phyloP scores from a whole-genome alignment of 768 basidiomycete species.

The Hypholoma sublateritium region DNA sequence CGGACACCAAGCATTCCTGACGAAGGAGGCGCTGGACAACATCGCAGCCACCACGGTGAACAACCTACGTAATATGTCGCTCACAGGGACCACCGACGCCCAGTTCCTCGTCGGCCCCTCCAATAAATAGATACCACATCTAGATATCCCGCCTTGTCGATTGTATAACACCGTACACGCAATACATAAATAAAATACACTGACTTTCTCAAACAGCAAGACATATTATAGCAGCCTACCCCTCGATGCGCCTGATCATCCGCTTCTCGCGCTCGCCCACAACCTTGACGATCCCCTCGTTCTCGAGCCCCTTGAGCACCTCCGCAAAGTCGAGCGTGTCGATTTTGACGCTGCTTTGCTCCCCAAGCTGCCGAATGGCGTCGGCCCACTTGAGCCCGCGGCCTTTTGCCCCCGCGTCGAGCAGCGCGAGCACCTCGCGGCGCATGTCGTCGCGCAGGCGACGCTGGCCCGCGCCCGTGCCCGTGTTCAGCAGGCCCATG shows the following conservation, averaged over 20 bases:
- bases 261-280: constrained; percentile 86
- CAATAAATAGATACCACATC: neutral
- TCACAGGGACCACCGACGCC: neutral
- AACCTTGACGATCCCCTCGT: constrained; percentile 84
- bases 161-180: neutral
- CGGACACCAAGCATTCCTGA: constrained; percentile 45
- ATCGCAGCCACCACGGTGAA: constrained; percentile 40
- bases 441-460: constrained; percentile 89
- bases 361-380: constrained; percentile 72
- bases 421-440: constrained; percentile 68
- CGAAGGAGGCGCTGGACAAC: constrained; percentile 36
- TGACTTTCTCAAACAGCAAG: constrained; percentile 1
- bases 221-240: neutral
- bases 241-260: constrained; percentile 70
- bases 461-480: constrained; percentile 85
- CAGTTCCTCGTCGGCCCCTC: neutral
- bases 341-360: constrained; percentile 83
- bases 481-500: constrained; percentile 93
- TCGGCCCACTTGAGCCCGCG: constrained; percentile 82
- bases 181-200: constrained; percentile 3
- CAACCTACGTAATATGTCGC: constrained; percentile 30
- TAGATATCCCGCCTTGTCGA: too few relatives aligned
- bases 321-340: constrained; percentile 80
- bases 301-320: constrained; percentile 75
- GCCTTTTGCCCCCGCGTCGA: constrained; percentile 50